Evolutionary conservation across 2,329 filamentous ascomycete species (phyloP).

Genomic region (Diplodia sapinea): DNA sequence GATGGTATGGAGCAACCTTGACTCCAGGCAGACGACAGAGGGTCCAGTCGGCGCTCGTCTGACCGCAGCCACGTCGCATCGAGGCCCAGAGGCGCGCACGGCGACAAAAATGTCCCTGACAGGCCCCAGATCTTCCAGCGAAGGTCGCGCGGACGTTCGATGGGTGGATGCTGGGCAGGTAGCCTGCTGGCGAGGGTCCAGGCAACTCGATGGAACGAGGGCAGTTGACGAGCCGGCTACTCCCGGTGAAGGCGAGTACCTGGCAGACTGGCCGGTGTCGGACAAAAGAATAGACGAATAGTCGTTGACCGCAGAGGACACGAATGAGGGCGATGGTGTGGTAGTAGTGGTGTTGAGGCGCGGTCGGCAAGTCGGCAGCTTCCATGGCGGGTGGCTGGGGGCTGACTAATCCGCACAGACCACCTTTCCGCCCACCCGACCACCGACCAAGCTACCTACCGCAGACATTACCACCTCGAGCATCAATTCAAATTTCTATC

Average conservation of each 20-base stretch:
- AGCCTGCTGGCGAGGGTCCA: slow-evolving; percentile 13
- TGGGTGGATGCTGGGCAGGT: slow-evolving; percentile 6
- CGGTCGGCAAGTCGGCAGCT: not conserved
- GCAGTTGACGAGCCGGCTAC: slow-evolving; percentile 16
- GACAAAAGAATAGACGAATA: not conserved
- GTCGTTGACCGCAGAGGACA: not conserved
- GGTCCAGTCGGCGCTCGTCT: slow-evolving; percentile 7
- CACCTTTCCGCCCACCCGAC: too few relatives aligned
- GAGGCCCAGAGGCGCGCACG: slow-evolving; percentile 8
- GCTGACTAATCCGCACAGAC: not conserved
- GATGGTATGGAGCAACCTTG: slow-evolving; percentile 3
- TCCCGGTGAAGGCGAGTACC: slow-evolving; percentile 5
- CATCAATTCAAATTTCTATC: not conserved
- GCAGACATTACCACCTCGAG: not conserved
- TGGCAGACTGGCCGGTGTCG: not conserved
- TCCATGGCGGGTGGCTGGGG: not conserved
- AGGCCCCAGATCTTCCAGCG: slow-evolving; percentile 10
- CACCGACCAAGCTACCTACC: not conserved
- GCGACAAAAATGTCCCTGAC: slow-evolving; percentile 6
- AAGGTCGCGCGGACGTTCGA: slow-evolving; percentile 3
- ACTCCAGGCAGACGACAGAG: not conserved
- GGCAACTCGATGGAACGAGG: not conserved
- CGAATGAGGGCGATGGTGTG: not conserved
- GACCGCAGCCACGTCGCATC: slow-evolving; percentile 4
- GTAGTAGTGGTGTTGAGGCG: not conserved